Conservation (phyloP, 495 filamentous ascomycete genomes). For the Penicillium coffeae region DNA sequence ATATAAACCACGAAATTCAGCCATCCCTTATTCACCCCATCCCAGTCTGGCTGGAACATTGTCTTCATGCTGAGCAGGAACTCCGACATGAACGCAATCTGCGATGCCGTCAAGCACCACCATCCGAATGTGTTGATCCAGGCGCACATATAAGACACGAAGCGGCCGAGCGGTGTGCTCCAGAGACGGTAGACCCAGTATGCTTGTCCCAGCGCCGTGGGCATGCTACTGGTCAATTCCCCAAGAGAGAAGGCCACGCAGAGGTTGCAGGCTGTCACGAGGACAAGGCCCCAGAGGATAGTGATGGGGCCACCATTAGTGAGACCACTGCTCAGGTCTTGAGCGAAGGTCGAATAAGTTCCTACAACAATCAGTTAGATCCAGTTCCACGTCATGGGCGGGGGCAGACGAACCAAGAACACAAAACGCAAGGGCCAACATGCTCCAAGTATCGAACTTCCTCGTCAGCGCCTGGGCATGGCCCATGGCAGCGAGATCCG, state of each 20-base stretch:
- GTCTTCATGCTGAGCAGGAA: slow-evolving; percentile 47
- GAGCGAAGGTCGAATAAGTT: slow-evolving; percentile 47
- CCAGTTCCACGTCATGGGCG: not conserved
- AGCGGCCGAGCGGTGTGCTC: slow-evolving; percentile 35
- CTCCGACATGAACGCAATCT: slow-evolving; percentile 48
- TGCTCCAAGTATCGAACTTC: slow-evolving; percentile 48
- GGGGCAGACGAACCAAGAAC: slow-evolving; percentile 31
- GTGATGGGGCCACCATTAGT: slow-evolving; percentile 45
- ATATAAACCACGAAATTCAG: slow-evolving; percentile 44
- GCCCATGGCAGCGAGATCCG: slow-evolving; percentile 48
- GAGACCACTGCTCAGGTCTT: slow-evolving; percentile 43
- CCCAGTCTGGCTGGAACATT: slow-evolving; percentile 41
- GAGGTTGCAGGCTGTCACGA: slow-evolving; percentile 45
- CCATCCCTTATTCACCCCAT: slow-evolving; percentile 37
- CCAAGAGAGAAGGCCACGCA: slow-evolving; percentile 47
- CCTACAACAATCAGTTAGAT: slow-evolving; percentile 12
- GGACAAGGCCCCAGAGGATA: slow-evolving; percentile 48
- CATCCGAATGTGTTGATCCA: slow-evolving; percentile 51
- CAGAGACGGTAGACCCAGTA: slow-evolving; percentile 47
- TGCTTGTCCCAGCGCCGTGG: slow-evolving; percentile 45
- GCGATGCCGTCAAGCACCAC: slow-evolving; percentile 48
- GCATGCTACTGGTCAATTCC: slow-evolving; percentile 48
- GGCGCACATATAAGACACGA: slow-evolving; percentile 46
- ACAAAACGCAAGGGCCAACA: slow-evolving; percentile 46
- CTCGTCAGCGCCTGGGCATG: slow-evolving; percentile 48